phyloP scores from a whole-genome alignment of 2,329 filamentous ascomycete genomes.

The Penicillium hordei region DNA sequence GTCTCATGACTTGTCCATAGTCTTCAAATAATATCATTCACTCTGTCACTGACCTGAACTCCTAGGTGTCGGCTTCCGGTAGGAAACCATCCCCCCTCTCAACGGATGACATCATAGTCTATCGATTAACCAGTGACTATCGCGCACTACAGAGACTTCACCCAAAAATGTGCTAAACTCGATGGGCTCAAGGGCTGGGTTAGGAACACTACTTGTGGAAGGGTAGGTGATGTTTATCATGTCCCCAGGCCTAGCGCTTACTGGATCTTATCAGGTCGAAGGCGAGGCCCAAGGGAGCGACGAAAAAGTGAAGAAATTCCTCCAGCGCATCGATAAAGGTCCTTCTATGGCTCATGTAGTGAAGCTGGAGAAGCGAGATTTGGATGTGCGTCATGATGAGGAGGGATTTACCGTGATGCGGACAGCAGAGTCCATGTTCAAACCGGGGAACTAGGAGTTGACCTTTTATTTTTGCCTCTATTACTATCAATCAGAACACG shows the following conservation, averaged over 20 bases:
- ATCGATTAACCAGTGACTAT: slow-evolving; percentile 1
- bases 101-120: slow-evolving; percentile 21
- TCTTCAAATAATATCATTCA: neutral
- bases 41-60: slow-evolving; percentile 2
- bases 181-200: slow-evolving; percentile 52
- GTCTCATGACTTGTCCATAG: neutral
- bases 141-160: slow-evolving; percentile 39
- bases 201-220: slow-evolving; percentile 48
- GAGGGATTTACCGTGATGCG: slow-evolving; percentile 58
- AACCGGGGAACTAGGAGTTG: slow-evolving; percentile 6
- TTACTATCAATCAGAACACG: neutral
- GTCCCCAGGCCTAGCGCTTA: neutral
- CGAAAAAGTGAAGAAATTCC: slow-evolving; percentile 64
- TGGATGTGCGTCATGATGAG: slow-evolving; percentile 67
- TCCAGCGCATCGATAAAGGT: slow-evolving; percentile 73
- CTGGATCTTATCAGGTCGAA: slow-evolving; percentile 62
- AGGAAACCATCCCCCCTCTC: slow-evolving; percentile 9
- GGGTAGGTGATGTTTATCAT: slow-evolving; percentile 34
- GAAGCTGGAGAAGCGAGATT: slow-evolving; percentile 68
- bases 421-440: slow-evolving; percentile 32
- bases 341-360: slow-evolving; percentile 71
- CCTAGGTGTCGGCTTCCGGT: slow-evolving; percentile 38
- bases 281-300: slow-evolving; percentile 82
- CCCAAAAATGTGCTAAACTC: slow-evolving; percentile 44
- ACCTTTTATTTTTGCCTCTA: neutral